Evolutionary conservation across 371 early-diverging fungal genomes (phyloP), one percentile per base, ranked within the genome.

Genomic region (Gilbertella persicaria): DNA sequence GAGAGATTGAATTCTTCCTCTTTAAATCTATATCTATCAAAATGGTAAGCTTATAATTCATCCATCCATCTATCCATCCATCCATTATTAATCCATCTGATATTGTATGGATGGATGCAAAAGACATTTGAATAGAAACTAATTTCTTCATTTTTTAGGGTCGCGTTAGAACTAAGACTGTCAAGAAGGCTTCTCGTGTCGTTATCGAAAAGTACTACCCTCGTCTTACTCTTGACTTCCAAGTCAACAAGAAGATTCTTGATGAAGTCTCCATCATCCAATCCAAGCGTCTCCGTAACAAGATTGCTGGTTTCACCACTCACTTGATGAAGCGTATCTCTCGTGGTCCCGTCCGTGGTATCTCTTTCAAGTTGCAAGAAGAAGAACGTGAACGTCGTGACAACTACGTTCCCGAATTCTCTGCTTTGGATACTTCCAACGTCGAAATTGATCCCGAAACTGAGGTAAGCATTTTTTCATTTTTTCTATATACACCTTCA

Each of bases 141-240:
- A n/a, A n/a, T n/a, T n/a, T n/a, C 24, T 24, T 20, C 10, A n/a
- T 19, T 6, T 13, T 16, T 16, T 45, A 63, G 64, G 64, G 64
- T 63, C 64, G 64, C 44, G 64, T 63, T 67, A 86, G 97, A 78
- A 98, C 97, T 65, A 99, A 97, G 91, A 94, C 98, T 80, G 96
- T 99, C 78, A 99, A 99, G 94, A 99, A 93, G 91, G 99, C 99
- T 71, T 94, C 99, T 66, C 92, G 96, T 78, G 95, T 96, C 74
- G 83, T 99, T 71, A 99, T 99, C 74, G 99, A 99, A 87, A 99
- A 98, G 91, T 99, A 99, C 93, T 99, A 99, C 78, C 95, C 97
- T 62, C 91, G 97, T 68, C 92, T 99, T 62, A 98, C 97, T 64
- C 85, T 95, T 62, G 99, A 99, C 78, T 99, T 99, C 93, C 99